Conservation (phyloP, 73 alveolate genomes). For the Diophrys appendiculata region DNA sequence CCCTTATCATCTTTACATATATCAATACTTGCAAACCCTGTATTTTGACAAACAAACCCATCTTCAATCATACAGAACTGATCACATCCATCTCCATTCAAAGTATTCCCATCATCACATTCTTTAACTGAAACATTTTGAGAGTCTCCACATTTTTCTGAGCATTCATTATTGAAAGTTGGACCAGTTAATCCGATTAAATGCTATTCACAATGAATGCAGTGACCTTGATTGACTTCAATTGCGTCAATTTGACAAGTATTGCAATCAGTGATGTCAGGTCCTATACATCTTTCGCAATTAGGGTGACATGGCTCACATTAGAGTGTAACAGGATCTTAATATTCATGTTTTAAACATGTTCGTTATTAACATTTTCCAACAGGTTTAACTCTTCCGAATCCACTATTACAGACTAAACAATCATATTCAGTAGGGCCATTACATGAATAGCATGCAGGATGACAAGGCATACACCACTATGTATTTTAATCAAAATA, state of each 20-base stretch:
- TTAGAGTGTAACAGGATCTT: background rate
- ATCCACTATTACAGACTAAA: background rate
- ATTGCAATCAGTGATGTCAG: background rate
- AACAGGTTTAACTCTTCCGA: background rate
- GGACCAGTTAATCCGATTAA: background rate
- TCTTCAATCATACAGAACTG: background rate
- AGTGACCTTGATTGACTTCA: background rate
- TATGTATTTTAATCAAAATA: too few species aligned
- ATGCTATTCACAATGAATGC: background rate
- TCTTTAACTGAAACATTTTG: background rate
- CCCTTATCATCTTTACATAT: background rate
- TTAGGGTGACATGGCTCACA: background rate
- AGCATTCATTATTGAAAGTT: background rate
- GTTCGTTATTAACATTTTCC: background rate
- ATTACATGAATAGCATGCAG: background rate
- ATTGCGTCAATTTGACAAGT: background rate
- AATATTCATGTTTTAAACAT: background rate
- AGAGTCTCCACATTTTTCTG: constrained; percentile 12
- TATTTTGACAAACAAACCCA: background rate
- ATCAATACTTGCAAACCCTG: background rate
- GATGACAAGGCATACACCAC: background rate
- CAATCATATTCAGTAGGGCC: background rate
- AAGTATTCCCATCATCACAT: constrained; percentile 11
- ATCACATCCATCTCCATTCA: constrained; percentile 16
- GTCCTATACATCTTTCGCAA: background rate